These are phyloP conservation scores for Bifiguratus adelaidae DNA, from an alignment of 192 early-diverging fungal species.

Conservation along the genomic window DNA sequence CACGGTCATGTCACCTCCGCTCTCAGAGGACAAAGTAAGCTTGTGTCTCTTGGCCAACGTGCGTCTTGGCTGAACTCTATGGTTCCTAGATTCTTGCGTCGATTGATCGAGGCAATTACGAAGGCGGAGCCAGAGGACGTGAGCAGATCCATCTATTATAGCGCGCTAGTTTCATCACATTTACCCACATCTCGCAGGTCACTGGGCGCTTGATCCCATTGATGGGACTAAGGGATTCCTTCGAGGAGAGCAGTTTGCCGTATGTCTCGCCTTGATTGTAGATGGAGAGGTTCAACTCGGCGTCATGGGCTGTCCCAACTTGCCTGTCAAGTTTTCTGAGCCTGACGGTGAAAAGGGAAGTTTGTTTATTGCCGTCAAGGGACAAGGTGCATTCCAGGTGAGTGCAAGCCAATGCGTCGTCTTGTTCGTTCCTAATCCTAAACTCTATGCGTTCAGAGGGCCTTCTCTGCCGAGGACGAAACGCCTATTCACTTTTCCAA, in stretches of 20 bases:
- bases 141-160: slow-evolving; percentile 18
- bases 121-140: slow-evolving; percentile 65
- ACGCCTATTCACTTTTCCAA: slow-evolving; percentile 47
- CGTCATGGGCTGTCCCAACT: slow-evolving; percentile 80
- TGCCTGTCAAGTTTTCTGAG: slow-evolving; percentile 48
- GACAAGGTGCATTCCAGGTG: slow-evolving; percentile 88
- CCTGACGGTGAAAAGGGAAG: slow-evolving; percentile 62
- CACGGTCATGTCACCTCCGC: slow-evolving; percentile 33
- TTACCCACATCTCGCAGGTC: slow-evolving; percentile 9
- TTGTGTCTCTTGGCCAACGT: background rate
- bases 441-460: slow-evolving; percentile 25
- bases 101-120: slow-evolving; percentile 89
- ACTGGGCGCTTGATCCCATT: slow-evolving; percentile 80
- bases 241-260: slow-evolving; percentile 94
- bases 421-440: too few relatives aligned
- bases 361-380: slow-evolving; percentile 78
- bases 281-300: slow-evolving; percentile 85
- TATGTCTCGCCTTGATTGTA: slow-evolving; percentile 85
- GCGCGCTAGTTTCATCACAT: background rate
- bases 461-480: slow-evolving; percentile 42
- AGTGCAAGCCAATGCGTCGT: background rate
- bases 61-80: background rate
- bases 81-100: slow-evolving; percentile 52
- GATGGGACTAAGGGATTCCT: slow-evolving; percentile 99
- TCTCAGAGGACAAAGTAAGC: slow-evolving; percentile 60